These are phyloP conservation scores for Cryptosporidium tyzzeri DNA, from an alignment of 169 alveolate species.

Conservation along the genomic window DNA sequence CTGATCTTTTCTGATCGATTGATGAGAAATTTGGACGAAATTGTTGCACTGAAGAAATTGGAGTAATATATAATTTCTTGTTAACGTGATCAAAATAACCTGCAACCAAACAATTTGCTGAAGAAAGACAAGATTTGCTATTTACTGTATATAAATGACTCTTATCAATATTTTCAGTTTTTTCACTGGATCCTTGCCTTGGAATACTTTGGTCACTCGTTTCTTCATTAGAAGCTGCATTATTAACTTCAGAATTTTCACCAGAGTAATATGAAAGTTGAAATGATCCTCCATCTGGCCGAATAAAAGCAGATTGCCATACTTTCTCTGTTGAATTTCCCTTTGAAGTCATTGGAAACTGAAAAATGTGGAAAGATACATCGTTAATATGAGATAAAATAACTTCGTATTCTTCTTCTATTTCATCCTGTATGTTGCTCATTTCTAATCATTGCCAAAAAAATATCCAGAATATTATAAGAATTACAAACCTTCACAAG, in stretches of 20 bases:
- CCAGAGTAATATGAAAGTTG: conserved; percentile 57
- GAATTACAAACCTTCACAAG: neutral
- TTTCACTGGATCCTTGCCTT: conserved; percentile 22
- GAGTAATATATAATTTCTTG: conserved; percentile 64
- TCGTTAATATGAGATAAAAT: conserved; percentile 67
- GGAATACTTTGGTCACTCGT: neutral
- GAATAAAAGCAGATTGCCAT: conserved; percentile 71
- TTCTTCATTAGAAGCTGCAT: neutral
- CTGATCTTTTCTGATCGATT: conserved; percentile 23
- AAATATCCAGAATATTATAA: neutral
- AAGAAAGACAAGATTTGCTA: conserved; percentile 60
- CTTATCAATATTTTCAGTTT: neutral
- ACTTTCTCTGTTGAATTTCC: neutral
- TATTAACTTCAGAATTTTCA: neutral
- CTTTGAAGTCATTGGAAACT: conserved; percentile 65
- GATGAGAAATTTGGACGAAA: conserved; percentile 70
- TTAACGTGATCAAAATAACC: conserved; percentile 64
- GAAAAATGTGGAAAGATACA: conserved; percentile 63
- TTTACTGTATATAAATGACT: conserved; percentile 50
- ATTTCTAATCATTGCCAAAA: neutral
- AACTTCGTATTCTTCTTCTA: conserved; percentile 59
- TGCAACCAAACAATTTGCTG: conserved; percentile 55
- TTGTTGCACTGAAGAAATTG: conserved; percentile 64
- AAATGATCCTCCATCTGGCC: conserved; percentile 71
- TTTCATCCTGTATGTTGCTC: conserved; percentile 19